phyloP scores from a whole-genome alignment of 257 asterid genomes.

The Jasminum sambac region DNA sequence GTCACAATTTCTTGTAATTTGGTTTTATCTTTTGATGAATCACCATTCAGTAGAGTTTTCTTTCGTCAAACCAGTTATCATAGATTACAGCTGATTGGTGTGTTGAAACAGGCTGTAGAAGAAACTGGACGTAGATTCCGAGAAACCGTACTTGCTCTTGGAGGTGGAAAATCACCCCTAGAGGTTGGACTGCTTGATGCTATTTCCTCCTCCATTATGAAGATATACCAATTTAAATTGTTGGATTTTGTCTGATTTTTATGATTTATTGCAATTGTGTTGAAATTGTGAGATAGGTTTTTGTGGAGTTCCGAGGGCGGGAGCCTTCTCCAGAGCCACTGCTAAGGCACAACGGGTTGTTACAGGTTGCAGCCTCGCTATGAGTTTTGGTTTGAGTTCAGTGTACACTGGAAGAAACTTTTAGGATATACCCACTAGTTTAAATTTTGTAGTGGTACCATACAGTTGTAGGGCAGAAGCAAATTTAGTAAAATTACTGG shows the following conservation, averaged over 20 bases:
- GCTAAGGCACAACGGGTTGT: constrained; percentile 86
- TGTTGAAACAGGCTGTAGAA: constrained; percentile 71
- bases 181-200: constrained; percentile 52
- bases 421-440: not conserved
- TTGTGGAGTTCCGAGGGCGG: constrained; percentile 87
- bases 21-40: not conserved
- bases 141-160: constrained; percentile 95
- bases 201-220: not conserved
- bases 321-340: constrained; percentile 97
- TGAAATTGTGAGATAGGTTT: constrained; percentile 54
- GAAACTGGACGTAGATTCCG: constrained; percentile 89
- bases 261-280: constrained; percentile 12
- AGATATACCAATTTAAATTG: not conserved
- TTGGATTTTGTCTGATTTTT: not conserved
- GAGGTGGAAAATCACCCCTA: constrained; percentile 95
- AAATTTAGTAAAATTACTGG: too few species aligned
- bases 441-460: too few species aligned
- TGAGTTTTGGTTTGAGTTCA: not conserved
- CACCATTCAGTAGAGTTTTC: not conserved
- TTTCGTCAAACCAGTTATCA: not conserved
- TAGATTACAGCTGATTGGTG: constrained; percentile 8
- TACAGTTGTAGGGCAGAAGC: too few species aligned
- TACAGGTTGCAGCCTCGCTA: constrained; percentile 44
- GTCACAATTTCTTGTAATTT: not conserved
- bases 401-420: not conserved